A percentile compares a stretch with the other conserved stretches of the same genome.
Evolutionary conservation across 257 asterid species (phyloP).

Genomic region (Petunia axillaris): DNA sequence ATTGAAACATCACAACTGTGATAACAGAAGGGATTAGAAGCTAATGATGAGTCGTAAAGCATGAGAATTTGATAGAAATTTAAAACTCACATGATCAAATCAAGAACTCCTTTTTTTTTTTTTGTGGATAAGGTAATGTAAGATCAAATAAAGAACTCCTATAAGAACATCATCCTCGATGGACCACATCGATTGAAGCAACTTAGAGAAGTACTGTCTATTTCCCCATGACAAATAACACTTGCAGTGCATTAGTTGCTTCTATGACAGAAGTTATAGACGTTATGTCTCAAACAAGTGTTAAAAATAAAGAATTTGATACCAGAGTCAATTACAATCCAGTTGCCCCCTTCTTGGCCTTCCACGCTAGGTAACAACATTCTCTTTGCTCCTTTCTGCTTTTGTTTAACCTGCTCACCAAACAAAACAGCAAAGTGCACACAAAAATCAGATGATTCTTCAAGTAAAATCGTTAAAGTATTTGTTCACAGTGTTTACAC

Average conservation of each 20-base stretch:
- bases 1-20: background rate
- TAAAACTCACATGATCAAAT: background rate
- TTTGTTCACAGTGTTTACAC: background rate
- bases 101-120: background rate
- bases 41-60: background rate
- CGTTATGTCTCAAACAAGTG: background rate
- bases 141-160: background rate
- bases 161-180: background rate
- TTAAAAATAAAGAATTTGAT: slow-evolving; percentile 17
- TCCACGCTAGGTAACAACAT: slow-evolving; percentile 87
- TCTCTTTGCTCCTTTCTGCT: slow-evolving; percentile 87
- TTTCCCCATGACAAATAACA: background rate
- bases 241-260: slow-evolving; percentile 9
- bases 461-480: background rate
- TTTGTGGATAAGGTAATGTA: no score
- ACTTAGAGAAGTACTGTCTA: background rate
- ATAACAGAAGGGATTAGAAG: background rate
- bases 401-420: slow-evolving; percentile 79
- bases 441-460: slow-evolving; percentile 16
- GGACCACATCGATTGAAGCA: slow-evolving; percentile 2
- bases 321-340: slow-evolving; percentile 97
- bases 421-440: slow-evolving; percentile 25
- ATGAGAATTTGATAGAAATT: background rate
- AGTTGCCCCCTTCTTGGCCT: slow-evolving; percentile 91
- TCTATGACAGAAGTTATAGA: background rate